Conservation (phyloP, 176 grass and related monocot species). For the Musa acuminata region DNA sequence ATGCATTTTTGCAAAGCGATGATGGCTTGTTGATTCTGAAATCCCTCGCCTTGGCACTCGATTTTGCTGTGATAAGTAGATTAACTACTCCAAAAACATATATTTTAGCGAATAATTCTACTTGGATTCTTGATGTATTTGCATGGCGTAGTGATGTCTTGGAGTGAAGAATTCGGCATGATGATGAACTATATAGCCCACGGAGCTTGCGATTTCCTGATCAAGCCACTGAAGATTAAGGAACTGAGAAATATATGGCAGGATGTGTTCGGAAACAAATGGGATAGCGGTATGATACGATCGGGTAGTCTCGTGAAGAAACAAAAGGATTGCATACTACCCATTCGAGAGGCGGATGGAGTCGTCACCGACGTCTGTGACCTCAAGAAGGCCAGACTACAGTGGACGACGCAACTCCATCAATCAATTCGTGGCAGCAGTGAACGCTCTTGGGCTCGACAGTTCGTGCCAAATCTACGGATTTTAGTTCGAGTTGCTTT, state of each 20-base stretch:
- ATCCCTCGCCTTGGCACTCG: constrained; percentile 26
- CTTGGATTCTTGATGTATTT: not conserved
- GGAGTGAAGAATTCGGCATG: constrained; percentile 21
- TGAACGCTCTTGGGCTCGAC: constrained; percentile 24
- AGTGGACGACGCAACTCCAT: constrained; percentile 33
- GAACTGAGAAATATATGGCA: constrained; percentile 44
- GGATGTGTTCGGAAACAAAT: constrained; percentile 37
- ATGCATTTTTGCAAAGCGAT: constrained; percentile 32
- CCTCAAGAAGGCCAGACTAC: constrained; percentile 32
- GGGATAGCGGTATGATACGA: not conserved
- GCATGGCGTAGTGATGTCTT: constrained; percentile 29
- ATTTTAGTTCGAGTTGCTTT: too few relatives aligned
- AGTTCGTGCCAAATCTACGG: constrained; percentile 12
- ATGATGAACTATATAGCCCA: constrained; percentile 42
- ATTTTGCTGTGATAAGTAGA: constrained; percentile 42
- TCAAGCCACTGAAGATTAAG: constrained; percentile 35
- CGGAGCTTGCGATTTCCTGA: constrained; percentile 41
- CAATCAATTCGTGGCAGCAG: constrained; percentile 32
- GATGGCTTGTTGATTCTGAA: constrained; percentile 32
- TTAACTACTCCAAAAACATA: not conserved
- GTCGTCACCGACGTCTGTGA: constrained; percentile 27
- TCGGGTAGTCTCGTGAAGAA: not conserved
- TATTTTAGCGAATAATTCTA: not conserved
- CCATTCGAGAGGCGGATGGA: constrained; percentile 9
- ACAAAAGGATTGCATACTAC: too few relatives aligned